Percentiles rank a stretch among this genome's conserved stretches.
These are phyloP conservation scores for Tylopilus orsonianus DNA, from an alignment of 1,284 basidiomycete genomes.

Conservation along the genomic window DNA sequence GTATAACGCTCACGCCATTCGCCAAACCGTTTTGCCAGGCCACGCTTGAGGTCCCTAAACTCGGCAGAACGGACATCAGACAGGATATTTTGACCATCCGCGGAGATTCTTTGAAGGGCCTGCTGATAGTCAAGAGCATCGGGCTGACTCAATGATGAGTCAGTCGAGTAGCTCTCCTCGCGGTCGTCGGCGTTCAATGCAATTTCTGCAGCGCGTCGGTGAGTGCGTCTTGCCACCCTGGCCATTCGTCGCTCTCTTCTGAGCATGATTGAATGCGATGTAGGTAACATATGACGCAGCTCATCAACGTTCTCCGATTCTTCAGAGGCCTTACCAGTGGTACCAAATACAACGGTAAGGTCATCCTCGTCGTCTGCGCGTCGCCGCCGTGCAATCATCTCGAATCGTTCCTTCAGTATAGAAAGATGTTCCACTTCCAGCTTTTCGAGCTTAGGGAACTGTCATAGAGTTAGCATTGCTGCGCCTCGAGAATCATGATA, in stretches of 20 bases:
- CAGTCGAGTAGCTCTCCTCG: conserved; percentile 87
- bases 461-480: conserved; percentile 9
- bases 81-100: conserved; percentile 58
- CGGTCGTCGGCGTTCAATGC: conserved; percentile 33
- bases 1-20: conserved; percentile 76
- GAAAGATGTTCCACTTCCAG: conserved; percentile 82
- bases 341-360: conserved; percentile 71
- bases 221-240: conserved; percentile 48
- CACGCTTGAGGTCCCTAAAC: conserved; percentile 80
- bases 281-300: conserved; percentile 54
- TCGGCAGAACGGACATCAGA: conserved; percentile 87
- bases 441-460: conserved; percentile 83
- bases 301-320: conserved; percentile 60
- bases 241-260: conserved; percentile 57
- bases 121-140: conserved; percentile 70
- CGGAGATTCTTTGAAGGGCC: conserved; percentile 59
- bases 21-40: conserved; percentile 70
- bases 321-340: conserved; percentile 38
- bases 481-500: conserved; percentile 1
- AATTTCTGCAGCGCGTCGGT: conserved; percentile 36
- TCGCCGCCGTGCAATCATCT: conserved; percentile 69
- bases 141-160: conserved; percentile 65
- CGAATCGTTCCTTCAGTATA: conserved; percentile 71
- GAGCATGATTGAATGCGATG: conserved; percentile 43
- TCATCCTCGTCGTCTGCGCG: conserved; percentile 81